Base-by-base conservation (phyloP, 768 basidiomycete genomes). In the Omphalotus guepiniiformis region DNA sequence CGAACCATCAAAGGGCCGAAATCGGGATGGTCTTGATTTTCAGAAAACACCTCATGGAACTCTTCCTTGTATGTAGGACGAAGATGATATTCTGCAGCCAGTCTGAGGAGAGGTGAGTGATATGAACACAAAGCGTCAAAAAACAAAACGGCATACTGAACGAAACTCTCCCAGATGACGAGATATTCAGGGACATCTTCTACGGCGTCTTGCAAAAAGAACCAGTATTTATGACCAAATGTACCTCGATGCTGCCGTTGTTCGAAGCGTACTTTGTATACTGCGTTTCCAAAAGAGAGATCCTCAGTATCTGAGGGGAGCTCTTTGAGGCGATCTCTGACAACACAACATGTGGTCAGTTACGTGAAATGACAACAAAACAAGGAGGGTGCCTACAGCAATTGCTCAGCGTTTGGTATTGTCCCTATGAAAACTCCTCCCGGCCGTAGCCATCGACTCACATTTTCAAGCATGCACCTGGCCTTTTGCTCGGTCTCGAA, bases 351-450 rank as follows among this genome's bases (percentile, higher is more conserved):
- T n/a, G n/a, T n/a, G n/a, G n/a, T n/a, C n/a, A n/a, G n/a, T n/a
- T n/a, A n/a, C 49, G 39, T 39, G 35, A 27, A 35, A 15, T 21
- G 15, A 36, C n/a, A 49, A 28, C 28, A 50, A 30, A 28, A 27
- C 23, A 41, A 50, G 16, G 42, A 27, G 27, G 45, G 39, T 40
- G 75, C 92, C 52, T 63, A 93, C 93, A 95, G 61, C 16, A 99
- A 70, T 51, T 83, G 76, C 28, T 87, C 81, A 27, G 88, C 81
- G 59, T 98, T 93, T 2, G 96, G 93, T 49, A 96, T 88, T 1
- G 96, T 99, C n/a, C 96, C 96, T 44, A 99, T 79, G 58, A 97
- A 96, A n/a, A 85, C 68, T 3, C 96, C 96, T 21, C 94, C 95
- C 22, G 75, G 72, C 25, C 88, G 73, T 37, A 99, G 72, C 74